Conservation (phyloP, 768 basidiomycete species). For the Rhizopogon salebrosus region DNA sequence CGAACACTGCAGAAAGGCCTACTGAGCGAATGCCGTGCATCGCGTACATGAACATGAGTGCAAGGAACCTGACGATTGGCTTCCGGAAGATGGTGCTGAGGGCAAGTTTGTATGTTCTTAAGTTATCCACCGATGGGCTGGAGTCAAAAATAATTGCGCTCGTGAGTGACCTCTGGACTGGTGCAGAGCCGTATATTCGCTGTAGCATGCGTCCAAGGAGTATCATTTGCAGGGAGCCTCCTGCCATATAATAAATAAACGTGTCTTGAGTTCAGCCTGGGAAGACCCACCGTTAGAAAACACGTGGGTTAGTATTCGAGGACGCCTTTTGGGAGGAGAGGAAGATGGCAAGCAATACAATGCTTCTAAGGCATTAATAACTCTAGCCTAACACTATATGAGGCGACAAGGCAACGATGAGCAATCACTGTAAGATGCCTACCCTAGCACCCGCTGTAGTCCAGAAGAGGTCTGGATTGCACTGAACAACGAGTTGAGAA, state of each 20-base stretch:
- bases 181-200: slow-evolving; percentile 11
- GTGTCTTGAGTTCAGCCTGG: neutral
- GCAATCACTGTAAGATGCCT: neutral
- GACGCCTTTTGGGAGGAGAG: neutral
- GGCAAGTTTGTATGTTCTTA: slow-evolving; percentile 16
- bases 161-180: slow-evolving; percentile 1
- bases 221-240: slow-evolving; percentile 17
- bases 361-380: slow-evolving; percentile 17
- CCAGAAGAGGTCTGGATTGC: slow-evolving; percentile 16
- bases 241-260: slow-evolving; percentile 8
- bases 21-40: slow-evolving; percentile 10
- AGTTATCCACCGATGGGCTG: slow-evolving; percentile 9
- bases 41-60: slow-evolving; percentile 11
- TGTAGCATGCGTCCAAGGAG: slow-evolving; percentile 14
- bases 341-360: slow-evolving; percentile 15
- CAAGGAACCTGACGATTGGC: slow-evolving; percentile 11
- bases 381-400: too few relatives aligned
- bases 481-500: slow-evolving; percentile 23
- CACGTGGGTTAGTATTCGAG: slow-evolving; percentile 21
- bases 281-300: slow-evolving; percentile 24
- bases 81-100: slow-evolving; percentile 18
- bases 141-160: slow-evolving; percentile 21
- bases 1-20: slow-evolving; percentile 9
- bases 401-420: slow-evolving; percentile 9
- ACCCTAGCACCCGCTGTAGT: slow-evolving; percentile 11